Percentiles rank a stretch among this genome's conserved stretches.
Evolutionary conservation across 495 filamentous ascomycete genomes (phyloP).

Genomic region (Talaromyces wortmannii): DNA sequence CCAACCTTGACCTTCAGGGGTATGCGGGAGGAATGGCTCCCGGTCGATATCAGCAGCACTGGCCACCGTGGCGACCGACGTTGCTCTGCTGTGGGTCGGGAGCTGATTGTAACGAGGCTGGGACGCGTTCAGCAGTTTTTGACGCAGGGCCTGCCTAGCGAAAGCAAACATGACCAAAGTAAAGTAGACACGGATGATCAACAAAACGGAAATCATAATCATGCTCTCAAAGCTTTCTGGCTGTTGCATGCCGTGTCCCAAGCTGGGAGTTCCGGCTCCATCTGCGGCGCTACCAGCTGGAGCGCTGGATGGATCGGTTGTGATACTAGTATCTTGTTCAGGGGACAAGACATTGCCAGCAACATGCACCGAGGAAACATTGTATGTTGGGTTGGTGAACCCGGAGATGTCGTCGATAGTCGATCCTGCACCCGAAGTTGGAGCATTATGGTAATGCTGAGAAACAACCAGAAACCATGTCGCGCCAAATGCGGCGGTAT

Average conservation of each 20-base stretch:
- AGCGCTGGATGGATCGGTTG: conserved; percentile 42
- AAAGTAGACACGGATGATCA: conserved; percentile 69
- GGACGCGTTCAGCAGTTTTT: conserved; percentile 43
- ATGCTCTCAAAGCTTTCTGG: conserved; percentile 71
- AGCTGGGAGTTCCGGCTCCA: conserved; percentile 11
- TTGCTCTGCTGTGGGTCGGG: conserved; percentile 37
- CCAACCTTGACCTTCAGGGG: conserved; percentile 68
- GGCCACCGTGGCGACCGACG: conserved; percentile 29
- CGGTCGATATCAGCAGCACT: conserved; percentile 45
- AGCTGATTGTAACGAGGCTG: conserved; percentile 38
- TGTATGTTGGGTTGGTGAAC: conserved; percentile 60
- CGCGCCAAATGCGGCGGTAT: conserved; percentile 71
- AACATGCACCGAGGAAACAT: conserved; percentile 47
- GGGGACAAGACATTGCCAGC: conserved; percentile 13
- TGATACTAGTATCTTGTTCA: conserved; percentile 28
- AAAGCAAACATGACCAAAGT: conserved; percentile 73
- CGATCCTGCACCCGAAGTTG: conserved; percentile 29
- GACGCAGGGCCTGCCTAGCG: conserved; percentile 63
- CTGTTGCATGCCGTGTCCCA: conserved; percentile 49
- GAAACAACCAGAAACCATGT: conserved; percentile 75
- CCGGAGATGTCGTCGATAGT: conserved; percentile 62
- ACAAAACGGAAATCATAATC: conserved; percentile 62
- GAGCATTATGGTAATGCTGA: conserved; percentile 40
- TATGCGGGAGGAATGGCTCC: conserved; percentile 63
- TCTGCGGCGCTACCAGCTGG: conserved; percentile 32